A percentile compares a stretch with the other conserved stretches of the same genome.
Conservation (phyloP, 140 eudicot genomes). For the Erigeron philadelphicus region DNA sequence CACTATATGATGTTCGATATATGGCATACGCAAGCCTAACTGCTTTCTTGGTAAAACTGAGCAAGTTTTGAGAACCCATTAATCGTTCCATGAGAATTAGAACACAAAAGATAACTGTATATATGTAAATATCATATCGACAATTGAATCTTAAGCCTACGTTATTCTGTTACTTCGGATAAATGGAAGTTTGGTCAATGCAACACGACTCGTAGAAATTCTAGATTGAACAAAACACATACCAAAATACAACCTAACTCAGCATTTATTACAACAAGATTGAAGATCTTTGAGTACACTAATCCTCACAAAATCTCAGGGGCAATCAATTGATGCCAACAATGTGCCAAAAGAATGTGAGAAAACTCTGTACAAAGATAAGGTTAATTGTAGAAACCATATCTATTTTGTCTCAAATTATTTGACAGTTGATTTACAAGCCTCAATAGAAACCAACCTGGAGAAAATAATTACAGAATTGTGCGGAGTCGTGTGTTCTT, state of each 20-base stretch:
- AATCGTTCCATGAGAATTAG: background rate
- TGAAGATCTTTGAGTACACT: constrained; percentile 11
- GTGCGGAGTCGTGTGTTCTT: constrained; percentile 13
- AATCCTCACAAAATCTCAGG: constrained; percentile 14
- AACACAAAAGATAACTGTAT: background rate
- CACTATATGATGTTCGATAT: too few relatives aligned
- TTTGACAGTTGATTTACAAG: constrained; percentile 24
- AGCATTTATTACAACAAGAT: constrained; percentile 16
- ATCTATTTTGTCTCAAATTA: constrained; percentile 26
- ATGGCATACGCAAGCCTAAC: too few relatives aligned
- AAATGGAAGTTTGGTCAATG: background rate
- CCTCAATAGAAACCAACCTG: constrained; percentile 6
- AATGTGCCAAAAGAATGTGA: constrained; percentile 21
- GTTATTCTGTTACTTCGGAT: background rate
- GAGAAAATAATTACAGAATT: constrained; percentile 4
- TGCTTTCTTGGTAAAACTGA: background rate
- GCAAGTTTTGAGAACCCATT: background rate
- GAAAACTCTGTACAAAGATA: constrained; percentile 28
- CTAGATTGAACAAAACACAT: background rate
- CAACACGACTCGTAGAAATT: background rate
- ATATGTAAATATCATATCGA: background rate
- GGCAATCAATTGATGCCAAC: constrained; percentile 17
- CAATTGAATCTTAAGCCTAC: background rate
- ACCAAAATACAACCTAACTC: constrained; percentile 20
- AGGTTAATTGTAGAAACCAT: constrained; percentile 14